Evolutionary conservation across 352 stramenopile species (phyloP), one percentile per base, ranked within the genome.

Genomic region (Saprolegnia diclina): DNA sequence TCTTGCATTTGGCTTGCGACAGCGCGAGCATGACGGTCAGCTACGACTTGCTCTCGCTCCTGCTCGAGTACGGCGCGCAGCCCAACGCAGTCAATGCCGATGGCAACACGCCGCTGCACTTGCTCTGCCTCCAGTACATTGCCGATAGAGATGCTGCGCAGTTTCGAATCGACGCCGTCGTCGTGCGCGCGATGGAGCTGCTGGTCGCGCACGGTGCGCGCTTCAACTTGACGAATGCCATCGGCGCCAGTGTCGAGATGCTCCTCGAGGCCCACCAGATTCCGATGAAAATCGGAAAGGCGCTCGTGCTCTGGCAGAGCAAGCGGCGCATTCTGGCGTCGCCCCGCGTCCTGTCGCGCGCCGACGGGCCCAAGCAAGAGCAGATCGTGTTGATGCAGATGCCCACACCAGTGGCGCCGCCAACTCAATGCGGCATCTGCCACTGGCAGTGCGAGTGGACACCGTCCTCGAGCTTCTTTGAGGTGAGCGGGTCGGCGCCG

Each of bases 391-490:
- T 16, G 14, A 7, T 45, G 7, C 38, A 45, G 14, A 14, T 42
- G 22, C 3, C 13, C 7, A 7, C 21, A 22, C 21, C 53, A 0
- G 19, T 0, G 19, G 7, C 16, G 19, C 16, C 53, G 29, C 19
- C n/a, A 89, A 69, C 11, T 77, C 85, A 48, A 64, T 91, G 50
- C 64, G 88, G 35, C 80, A 90, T 46, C 53, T 90, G 56, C 74
- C 89, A 22, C 67, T 90, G 0, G 75, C 87, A 45, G 69, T 88
- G 42, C 77, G 83, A 11, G 79, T 85, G 37, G 76, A 73, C 10
- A 85, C 80, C n/a, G 76, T 89, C 5, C 48, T 74, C 4, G 76
- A 88, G 22, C 53, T 91, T 22, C 66, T 45, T 45, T 14, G 38
- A 45, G 7, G 38, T 45, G 38, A 16, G 7, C 7, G 38, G 7